Base-by-base conservation (phyloP, 2,329 filamentous ascomycete species). In the Colletotrichum gigasporum region DNA sequence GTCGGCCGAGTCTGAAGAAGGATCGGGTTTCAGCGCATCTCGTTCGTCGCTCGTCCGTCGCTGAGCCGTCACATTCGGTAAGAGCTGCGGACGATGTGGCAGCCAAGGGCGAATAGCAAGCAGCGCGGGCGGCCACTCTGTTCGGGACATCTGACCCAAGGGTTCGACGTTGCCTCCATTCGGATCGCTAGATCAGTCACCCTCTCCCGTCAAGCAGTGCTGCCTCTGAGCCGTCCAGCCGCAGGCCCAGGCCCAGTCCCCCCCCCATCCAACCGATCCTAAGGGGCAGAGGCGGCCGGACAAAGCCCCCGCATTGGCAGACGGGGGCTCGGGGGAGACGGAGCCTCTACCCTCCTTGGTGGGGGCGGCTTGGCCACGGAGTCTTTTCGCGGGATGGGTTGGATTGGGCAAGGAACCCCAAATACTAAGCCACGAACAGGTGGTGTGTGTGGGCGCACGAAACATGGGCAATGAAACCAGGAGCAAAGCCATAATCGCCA, bases 301-400 rank as follows among this genome's bases (percentile, higher is more conserved):
- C 34, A 30, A 63, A 30, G 59, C 39, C 52, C 53, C 52, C 59
- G 53, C 35, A 63, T 50, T 34, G 35, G 44, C 34, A 26, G 52
- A 50, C 44, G 5, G 26, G 35, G 28, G 20, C n/a, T 51, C 22
- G 35, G 54, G 60, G 39, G 48, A 53, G 56, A 60, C 35, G 55
- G 58, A 51, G 59, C 54, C 16, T n/a, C 42, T 47, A 28, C 24
- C 9, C 11, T 45, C 20, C 37, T 34, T 24, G 57, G 22, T 14
- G 20, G 34, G 26, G 20, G 24, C 52, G 22, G 44, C 45, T 4
- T 32, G 47, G 55, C 32, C 30, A 11, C 61, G 55, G 55, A 60
- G 48, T 18, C 39, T 64, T 64, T 60, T 60, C 55, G 55, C 55
- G 55, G 61, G 61, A 64, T 64, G 47, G 44, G 34, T 12, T 53